Evolutionary conservation across 805 yeast genomes (phyloP).

Genomic region (Candida dajiaensis): DNA sequence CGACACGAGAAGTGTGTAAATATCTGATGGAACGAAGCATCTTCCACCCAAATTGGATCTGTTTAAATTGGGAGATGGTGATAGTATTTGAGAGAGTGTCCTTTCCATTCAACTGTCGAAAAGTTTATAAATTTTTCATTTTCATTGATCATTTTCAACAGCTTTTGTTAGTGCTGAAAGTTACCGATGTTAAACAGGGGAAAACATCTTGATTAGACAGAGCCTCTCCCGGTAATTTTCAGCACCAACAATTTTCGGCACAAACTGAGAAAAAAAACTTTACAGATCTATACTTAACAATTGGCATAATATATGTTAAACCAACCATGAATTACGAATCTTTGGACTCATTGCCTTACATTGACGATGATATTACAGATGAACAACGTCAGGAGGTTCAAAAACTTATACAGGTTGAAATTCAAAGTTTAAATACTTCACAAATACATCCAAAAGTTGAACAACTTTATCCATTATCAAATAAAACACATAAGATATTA

Average conservation of each 20-base stretch:
- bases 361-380: slow-evolving; percentile 31
- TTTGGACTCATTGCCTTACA: slow-evolving; percentile 34
- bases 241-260: background rate
- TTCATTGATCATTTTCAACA: background rate
- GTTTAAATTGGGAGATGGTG: too few species aligned
- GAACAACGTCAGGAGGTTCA: slow-evolving; percentile 24
- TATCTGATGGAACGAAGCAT: slow-evolving; percentile 16
- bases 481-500: background rate
- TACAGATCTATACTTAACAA: too few species aligned
- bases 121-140: slow-evolving; percentile 3
- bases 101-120: too few species aligned
- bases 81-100: too few species aligned
- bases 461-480: background rate
- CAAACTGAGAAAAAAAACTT: background rate
- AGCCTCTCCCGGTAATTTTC: background rate
- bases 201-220: too few species aligned
- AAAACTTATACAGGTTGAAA: slow-evolving; percentile 1
- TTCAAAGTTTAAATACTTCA: background rate
- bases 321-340: slow-evolving; percentile 27
- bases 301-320: too few species aligned
- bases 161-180: slow-evolving; percentile 8
- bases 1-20: slow-evolving; percentile 10
- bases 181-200: too few species aligned
- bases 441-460: slow-evolving; percentile 2
- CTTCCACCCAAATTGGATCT: too few species aligned